Percentiles rank a stretch among this genome's conserved stretches.
phyloP scores from a whole-genome alignment of 495 filamentous ascomycete species.

The Bombardia bombarda region DNA sequence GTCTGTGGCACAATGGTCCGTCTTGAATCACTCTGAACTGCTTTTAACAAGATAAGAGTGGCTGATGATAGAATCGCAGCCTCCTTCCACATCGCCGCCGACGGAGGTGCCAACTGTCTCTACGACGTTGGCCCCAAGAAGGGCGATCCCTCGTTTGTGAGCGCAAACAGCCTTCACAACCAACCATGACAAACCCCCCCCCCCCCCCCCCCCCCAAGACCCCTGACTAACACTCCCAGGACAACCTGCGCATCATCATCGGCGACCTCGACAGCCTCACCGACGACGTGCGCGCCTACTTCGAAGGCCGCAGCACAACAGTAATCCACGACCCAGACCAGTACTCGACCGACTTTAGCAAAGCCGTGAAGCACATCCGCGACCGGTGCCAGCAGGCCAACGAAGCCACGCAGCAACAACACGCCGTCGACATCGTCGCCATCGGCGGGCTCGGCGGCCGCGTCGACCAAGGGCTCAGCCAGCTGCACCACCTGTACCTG shows the following conservation, averaged over 20 bases:
- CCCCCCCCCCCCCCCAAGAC: not conserved
- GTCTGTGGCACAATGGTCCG: slow-evolving; percentile 53
- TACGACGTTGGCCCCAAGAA: slow-evolving; percentile 42
- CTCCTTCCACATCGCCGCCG: slow-evolving; percentile 61
- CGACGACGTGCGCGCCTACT: slow-evolving; percentile 50
- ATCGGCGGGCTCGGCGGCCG: slow-evolving; percentile 82
- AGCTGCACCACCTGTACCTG: slow-evolving; percentile 70
- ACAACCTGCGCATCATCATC: slow-evolving; percentile 61
- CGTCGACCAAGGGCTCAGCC: slow-evolving; percentile 84
- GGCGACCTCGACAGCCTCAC: slow-evolving; percentile 85
- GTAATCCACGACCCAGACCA: slow-evolving; percentile 67
- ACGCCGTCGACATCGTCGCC: slow-evolving; percentile 48
- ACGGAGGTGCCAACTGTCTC: slow-evolving; percentile 83
- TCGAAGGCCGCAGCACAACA: slow-evolving; percentile 36
- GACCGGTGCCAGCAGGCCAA: not conserved
- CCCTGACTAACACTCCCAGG: slow-evolving; percentile 23
- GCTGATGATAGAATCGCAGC: slow-evolving; percentile 30
- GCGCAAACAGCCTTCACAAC: too few species aligned
- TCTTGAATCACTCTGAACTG: not conserved
- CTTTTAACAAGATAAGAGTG: not conserved
- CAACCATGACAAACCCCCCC: not conserved
- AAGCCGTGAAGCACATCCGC: slow-evolving; percentile 48
- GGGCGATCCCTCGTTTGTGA: slow-evolving; percentile 14
- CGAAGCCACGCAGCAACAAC: slow-evolving; percentile 6
- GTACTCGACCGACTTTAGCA: slow-evolving; percentile 67